phyloP scores from a whole-genome alignment of 768 basidiomycete species.

The Boletus reticuloceps region DNA sequence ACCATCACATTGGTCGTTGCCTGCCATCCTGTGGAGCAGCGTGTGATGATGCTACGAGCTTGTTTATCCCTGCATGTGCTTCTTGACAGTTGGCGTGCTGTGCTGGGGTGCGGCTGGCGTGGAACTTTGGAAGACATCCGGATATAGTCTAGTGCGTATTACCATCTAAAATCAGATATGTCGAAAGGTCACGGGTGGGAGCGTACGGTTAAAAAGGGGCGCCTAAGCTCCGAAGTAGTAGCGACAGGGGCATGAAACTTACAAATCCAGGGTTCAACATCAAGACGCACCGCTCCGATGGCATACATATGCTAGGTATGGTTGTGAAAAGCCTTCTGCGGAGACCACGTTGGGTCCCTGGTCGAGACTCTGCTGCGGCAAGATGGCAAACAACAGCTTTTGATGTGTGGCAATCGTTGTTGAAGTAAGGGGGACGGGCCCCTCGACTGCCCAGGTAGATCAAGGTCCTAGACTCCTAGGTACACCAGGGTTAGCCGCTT shows the following conservation, averaged over 20 bases:
- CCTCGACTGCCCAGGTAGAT: background rate
- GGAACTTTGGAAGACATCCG: background rate
- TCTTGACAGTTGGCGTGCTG: slow-evolving; percentile 22
- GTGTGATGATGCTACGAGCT: slow-evolving; percentile 7
- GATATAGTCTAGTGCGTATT: slow-evolving; percentile 9
- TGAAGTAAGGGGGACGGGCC: background rate
- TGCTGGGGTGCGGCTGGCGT: slow-evolving; percentile 13
- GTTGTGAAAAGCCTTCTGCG: background rate
- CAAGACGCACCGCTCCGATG: slow-evolving; percentile 6
- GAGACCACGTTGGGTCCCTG: background rate
- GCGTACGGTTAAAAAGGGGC: slow-evolving; percentile 27
- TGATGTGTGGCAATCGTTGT: background rate
- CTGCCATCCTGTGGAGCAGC: slow-evolving; percentile 21
- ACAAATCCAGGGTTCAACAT: slow-evolving; percentile 21
- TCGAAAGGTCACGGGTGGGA: background rate
- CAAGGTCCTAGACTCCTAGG: background rate
- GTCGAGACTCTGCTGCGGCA: background rate
- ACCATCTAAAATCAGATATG: no score
- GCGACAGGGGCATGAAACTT: slow-evolving; percentile 15
- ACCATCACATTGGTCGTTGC: slow-evolving; percentile 1
- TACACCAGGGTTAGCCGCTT: background rate
- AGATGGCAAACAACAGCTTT: background rate
- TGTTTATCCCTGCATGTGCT: slow-evolving; percentile 16
- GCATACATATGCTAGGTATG: background rate
- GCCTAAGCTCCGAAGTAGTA: slow-evolving; percentile 30